Base-by-base conservation (phyloP, 345 rosid genomes). In the Brassica carinata region DNA sequence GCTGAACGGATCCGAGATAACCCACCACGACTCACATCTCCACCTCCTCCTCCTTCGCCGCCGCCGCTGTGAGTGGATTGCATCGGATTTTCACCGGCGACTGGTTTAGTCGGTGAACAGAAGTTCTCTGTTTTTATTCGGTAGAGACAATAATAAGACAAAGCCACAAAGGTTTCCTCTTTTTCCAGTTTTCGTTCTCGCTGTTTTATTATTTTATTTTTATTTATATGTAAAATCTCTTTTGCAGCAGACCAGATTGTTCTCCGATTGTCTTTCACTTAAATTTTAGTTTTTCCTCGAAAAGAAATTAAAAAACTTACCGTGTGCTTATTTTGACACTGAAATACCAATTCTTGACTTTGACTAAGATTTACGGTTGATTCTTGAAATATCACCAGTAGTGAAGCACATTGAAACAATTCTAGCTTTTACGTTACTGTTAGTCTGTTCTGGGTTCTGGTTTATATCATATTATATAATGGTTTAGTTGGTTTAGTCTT, bases 1-100 rank as follows among this genome's bases (percentile, higher is more conserved):
- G 93, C 97, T 26, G 93, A 92, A 14, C 92, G 88, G 81, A 87
- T 85, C 64, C 95, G 86, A 61, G 91, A 69, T 13, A 92, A 89
- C 15, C 91, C 87, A 51, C 84, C 81, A 14, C 91, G 88, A 78
- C 79, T 80, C 71, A 82, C 26, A 71, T 82, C 90, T 10, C 87
- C 88, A 23, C 83, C 89, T 5, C 86, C 85, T 15, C 77, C 84
- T 0, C 76, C 84, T 0, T 65, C 75, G 2, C 87, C 72, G 62
- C 88, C 73, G 69, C 87, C 64, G 53, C n/a, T 43, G 53, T 45
- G n/a, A 45, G 53, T 45, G n/a, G 90, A 88, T 80, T 86, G 90
- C 95, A 90, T 90, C 86, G 86, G 87, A 78, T 66, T 18, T 78
- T 33, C 73, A 45, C 63, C 79, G 68, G 72, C 65, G 29, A 23